These are phyloP conservation scores for Lactarius quietus DNA, from an alignment of 768 basidiomycete genomes.

Conservation along the genomic window DNA sequence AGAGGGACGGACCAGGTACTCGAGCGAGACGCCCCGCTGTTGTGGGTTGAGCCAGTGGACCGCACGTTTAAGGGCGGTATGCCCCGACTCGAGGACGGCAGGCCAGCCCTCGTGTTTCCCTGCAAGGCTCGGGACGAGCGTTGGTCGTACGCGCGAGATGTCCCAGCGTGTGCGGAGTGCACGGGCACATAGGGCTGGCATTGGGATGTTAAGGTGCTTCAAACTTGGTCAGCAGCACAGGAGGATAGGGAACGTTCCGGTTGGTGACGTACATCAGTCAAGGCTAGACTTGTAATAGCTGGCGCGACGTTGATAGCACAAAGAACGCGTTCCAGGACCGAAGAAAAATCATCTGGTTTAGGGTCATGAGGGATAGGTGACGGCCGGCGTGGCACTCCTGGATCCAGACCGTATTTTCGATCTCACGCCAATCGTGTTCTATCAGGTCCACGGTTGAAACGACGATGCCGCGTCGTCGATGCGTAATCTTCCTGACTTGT, in stretches of 20 bases:
- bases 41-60: slow-evolving; percentile 50
- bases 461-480: too few species aligned
- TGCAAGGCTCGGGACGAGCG: slow-evolving; percentile 75
- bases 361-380: slow-evolving; percentile 42
- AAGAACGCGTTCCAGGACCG: slow-evolving; percentile 54
- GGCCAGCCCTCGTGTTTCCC: slow-evolving; percentile 84
- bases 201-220: slow-evolving; percentile 61
- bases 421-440: slow-evolving; percentile 78
- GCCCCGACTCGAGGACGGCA: slow-evolving; percentile 52
- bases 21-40: slow-evolving; percentile 49
- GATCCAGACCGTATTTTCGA: slow-evolving; percentile 87
- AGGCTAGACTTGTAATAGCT: slow-evolving; percentile 53
- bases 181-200: slow-evolving; percentile 47
- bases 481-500: slow-evolving; percentile 76
- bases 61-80: slow-evolving; percentile 70
- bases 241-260: neutral
- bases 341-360: slow-evolving; percentile 54
- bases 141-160: slow-evolving; percentile 70
- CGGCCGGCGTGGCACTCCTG: slow-evolving; percentile 69
- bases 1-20: slow-evolving; percentile 66
- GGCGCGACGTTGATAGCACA: slow-evolving; percentile 57
- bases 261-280: slow-evolving; percentile 42
- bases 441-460: slow-evolving; percentile 88
- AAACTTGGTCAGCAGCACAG: neutral
- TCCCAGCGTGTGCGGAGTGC: slow-evolving; percentile 74